phyloP scores from a whole-genome alignment of 2,329 filamentous ascomycete species.

The Cordyceps militaris region DNA sequence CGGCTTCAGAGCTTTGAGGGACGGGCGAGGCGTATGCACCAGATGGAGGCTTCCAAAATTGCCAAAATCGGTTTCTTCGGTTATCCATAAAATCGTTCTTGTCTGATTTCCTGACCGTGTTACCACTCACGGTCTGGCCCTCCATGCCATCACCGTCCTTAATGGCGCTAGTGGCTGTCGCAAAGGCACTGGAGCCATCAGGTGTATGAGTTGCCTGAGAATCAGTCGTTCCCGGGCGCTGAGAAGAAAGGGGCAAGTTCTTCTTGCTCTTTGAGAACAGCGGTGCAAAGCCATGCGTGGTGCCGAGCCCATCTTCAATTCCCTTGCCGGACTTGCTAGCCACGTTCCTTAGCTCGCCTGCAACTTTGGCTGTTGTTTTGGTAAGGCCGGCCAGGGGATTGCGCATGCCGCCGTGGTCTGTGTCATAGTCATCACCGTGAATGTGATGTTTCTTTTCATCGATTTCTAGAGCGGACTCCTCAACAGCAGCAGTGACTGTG shows the following conservation, averaged over 20 bases:
- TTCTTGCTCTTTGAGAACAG: constrained; percentile 20
- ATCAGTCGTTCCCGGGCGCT: constrained; percentile 22
- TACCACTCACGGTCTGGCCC: constrained; percentile 25
- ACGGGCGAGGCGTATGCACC: constrained; percentile 56
- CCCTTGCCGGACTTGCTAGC: constrained; percentile 37
- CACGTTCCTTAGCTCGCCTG: background rate
- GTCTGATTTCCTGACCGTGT: constrained; percentile 45
- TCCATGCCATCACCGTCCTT: constrained; percentile 11
- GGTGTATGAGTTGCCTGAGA: constrained; percentile 29
- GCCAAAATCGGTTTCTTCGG: constrained; percentile 45
- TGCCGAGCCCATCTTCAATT: constrained; percentile 45
- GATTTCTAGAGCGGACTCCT: constrained; percentile 27
- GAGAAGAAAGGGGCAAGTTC: background rate
- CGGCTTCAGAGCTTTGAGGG: constrained; percentile 46
- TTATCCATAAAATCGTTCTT: constrained; percentile 44
- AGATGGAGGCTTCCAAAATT: constrained; percentile 58
- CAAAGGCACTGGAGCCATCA: constrained; percentile 31
- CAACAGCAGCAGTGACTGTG: constrained; percentile 38
- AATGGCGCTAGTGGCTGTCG: constrained; percentile 28
- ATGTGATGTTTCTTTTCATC: constrained; percentile 16
- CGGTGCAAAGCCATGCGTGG: constrained; percentile 45
- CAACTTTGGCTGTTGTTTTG: constrained; percentile 2
- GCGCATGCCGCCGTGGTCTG: constrained; percentile 20
- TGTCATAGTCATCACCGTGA: constrained; percentile 18
- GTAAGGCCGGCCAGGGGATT: background rate